phyloP scores from a whole-genome alignment of 1,284 basidiomycete genomes.

The Tremellales sp. region DNA sequence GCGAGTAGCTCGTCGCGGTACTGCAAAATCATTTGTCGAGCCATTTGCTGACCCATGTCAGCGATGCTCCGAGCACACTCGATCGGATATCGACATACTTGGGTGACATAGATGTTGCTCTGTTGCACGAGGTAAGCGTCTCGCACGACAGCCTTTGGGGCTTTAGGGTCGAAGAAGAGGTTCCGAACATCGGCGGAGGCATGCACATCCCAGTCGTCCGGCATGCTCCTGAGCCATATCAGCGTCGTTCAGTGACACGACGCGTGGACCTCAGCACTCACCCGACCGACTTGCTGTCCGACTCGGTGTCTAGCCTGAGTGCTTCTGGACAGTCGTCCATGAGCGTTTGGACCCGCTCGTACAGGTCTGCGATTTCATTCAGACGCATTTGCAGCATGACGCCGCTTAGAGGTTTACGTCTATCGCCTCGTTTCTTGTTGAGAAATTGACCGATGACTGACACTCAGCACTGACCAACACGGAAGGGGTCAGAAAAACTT shows the following conservation, averaged over 20 bases:
- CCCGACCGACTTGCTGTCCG: not conserved
- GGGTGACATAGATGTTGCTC: conserved; percentile 80
- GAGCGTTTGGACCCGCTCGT: conserved; percentile 37
- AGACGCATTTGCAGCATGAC: conserved; percentile 38
- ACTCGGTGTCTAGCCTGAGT: conserved; percentile 23
- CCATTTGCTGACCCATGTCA: conserved; percentile 63
- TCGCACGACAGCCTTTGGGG: conserved; percentile 70
- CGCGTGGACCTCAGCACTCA: not conserved
- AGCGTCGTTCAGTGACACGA: not conserved
- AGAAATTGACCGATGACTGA: conserved; percentile 37
- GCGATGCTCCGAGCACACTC: not conserved
- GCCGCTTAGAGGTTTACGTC: conserved; percentile 31
- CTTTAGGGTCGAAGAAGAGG: conserved; percentile 82
- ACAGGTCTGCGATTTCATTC: conserved; percentile 38
- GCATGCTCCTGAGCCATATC: conserved; percentile 13
- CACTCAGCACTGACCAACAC: no score
- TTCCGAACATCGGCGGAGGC: conserved; percentile 77
- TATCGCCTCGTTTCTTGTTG: conserved; percentile 34
- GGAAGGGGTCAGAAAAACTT: no score
- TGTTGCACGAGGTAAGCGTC: conserved; percentile 86
- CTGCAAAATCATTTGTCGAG: conserved; percentile 81
- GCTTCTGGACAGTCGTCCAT: conserved; percentile 42
- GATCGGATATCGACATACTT: conserved; percentile 40
- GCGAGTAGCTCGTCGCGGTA: conserved; percentile 71
- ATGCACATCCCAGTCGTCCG: conserved; percentile 35